Conservation (phyloP, 2,329 filamentous ascomycete species). For the Penicillium sp. region DNA sequence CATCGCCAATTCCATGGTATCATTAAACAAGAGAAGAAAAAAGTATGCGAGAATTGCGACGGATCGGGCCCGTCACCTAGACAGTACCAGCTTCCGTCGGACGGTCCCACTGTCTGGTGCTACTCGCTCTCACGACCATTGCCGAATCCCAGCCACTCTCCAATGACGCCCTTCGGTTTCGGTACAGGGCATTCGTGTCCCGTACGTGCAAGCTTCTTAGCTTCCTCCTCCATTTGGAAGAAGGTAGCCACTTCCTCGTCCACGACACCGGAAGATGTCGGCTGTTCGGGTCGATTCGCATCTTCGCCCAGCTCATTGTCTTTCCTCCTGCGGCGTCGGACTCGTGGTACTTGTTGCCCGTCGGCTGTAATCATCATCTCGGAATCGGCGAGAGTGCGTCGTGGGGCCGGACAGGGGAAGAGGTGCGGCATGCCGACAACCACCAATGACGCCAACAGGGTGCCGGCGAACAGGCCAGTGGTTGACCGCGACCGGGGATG, state of each 20-base stretch:
- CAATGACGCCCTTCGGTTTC: slow-evolving; percentile 75
- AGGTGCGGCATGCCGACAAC: slow-evolving; percentile 88
- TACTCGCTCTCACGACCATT: slow-evolving; percentile 26
- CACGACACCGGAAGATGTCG: slow-evolving; percentile 14
- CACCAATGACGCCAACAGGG: slow-evolving; percentile 79
- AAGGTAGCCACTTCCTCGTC: slow-evolving; percentile 45
- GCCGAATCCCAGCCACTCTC: slow-evolving; percentile 68
- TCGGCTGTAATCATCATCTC: slow-evolving; percentile 40
- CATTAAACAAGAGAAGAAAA: slow-evolving; percentile 20
- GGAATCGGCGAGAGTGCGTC: slow-evolving; percentile 69
- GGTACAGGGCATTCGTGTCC: slow-evolving; percentile 84
- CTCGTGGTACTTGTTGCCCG: slow-evolving; percentile 40
- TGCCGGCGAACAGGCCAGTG: slow-evolving; percentile 90
- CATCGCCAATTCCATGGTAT: slow-evolving; percentile 22
- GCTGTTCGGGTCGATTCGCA: slow-evolving; percentile 10
- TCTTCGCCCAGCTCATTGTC: slow-evolving; percentile 22
- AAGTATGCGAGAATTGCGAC: slow-evolving; percentile 3
- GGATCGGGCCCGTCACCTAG: neutral
- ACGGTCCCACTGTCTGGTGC: slow-evolving; percentile 13
- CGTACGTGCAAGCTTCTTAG: slow-evolving; percentile 38
- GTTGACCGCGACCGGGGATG: slow-evolving; percentile 92
- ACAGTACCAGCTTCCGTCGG: slow-evolving; percentile 13
- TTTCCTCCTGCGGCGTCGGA: slow-evolving; percentile 36
- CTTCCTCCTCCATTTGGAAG: slow-evolving; percentile 40
- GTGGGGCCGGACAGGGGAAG: slow-evolving; percentile 82